These are phyloP conservation scores for Diaporthe caulivora DNA, from an alignment of 2,329 filamentous ascomycete species.

Conservation along the genomic window DNA sequence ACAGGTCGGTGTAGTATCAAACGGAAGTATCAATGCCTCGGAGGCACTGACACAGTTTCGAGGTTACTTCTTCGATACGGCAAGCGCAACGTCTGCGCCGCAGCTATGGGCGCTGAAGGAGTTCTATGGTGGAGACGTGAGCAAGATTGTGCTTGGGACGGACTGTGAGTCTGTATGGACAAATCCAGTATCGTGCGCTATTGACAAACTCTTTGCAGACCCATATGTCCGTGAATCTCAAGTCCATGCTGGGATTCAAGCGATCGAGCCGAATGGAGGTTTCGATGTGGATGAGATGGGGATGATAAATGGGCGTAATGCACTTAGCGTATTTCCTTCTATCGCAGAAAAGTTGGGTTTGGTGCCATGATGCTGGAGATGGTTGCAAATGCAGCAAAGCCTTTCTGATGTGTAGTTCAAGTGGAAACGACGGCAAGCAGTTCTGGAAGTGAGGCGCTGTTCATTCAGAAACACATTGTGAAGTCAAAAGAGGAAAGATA, in stretches of 20 bases:
- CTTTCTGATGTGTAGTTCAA: too few relatives aligned
- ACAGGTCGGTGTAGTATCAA: background rate
- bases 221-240: background rate
- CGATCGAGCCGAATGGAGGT: background rate
- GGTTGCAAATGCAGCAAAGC: too few relatives aligned
- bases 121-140: background rate
- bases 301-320: background rate
- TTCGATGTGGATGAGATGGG: background rate
- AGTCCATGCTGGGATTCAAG: background rate
- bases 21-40: background rate
- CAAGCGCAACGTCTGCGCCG: background rate
- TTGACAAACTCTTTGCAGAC: background rate
- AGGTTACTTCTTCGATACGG: conserved; percentile 1
- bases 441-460: too few relatives aligned
- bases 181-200: background rate
- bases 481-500: too few relatives aligned
- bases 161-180: background rate
- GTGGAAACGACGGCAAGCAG: too few relatives aligned
- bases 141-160: background rate
- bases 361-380: background rate
- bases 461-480: too few relatives aligned
- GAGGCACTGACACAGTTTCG: background rate
- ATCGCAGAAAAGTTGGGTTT: background rate
- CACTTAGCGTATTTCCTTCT: background rate
- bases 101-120: background rate